Conservation (phyloP, 2,329 filamentous ascomycete genomes). For the Ophiostoma novo-ulmi region DNA sequence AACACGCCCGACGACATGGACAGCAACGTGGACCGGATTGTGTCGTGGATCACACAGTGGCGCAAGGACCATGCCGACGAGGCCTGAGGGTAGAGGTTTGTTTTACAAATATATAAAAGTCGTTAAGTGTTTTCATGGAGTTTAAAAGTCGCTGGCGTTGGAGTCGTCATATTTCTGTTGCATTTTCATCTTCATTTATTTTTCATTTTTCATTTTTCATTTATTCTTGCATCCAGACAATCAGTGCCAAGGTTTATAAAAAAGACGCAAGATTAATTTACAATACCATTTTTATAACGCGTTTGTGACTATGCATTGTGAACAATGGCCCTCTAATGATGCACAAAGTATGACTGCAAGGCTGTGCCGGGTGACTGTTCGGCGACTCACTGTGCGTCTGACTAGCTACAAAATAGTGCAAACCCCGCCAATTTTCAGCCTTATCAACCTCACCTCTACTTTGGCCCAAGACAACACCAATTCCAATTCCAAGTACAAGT, state of each 20-base stretch:
- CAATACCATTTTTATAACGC: too few species aligned
- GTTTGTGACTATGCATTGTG: too few species aligned
- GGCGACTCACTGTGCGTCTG: neutral
- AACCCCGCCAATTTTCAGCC: conserved; percentile 1
- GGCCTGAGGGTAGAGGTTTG: neutral
- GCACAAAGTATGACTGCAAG: neutral
- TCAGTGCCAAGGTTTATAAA: too few species aligned
- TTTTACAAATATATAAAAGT: too few species aligned
- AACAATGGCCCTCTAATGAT: too few species aligned
- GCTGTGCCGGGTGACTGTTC: conserved; percentile 3
- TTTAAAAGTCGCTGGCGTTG: neutral
- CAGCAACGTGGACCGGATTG: conserved; percentile 76
- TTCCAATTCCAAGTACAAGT: too few species aligned
- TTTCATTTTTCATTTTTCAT: neutral
- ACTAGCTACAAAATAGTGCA: neutral
- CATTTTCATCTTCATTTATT: neutral
- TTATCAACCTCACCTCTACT: neutral
- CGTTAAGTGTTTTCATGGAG: neutral
- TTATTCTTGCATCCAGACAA: too few species aligned
- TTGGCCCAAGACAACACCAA: neutral
- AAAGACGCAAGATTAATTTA: neutral
- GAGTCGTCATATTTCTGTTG: neutral
- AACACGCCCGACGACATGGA: conserved; percentile 82
- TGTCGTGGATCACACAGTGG: conserved; percentile 79
- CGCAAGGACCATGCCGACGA: conserved; percentile 53